Evolutionary conservation across 768 basidiomycete species (phyloP).

Genomic region (Solioccasus polychromus): DNA sequence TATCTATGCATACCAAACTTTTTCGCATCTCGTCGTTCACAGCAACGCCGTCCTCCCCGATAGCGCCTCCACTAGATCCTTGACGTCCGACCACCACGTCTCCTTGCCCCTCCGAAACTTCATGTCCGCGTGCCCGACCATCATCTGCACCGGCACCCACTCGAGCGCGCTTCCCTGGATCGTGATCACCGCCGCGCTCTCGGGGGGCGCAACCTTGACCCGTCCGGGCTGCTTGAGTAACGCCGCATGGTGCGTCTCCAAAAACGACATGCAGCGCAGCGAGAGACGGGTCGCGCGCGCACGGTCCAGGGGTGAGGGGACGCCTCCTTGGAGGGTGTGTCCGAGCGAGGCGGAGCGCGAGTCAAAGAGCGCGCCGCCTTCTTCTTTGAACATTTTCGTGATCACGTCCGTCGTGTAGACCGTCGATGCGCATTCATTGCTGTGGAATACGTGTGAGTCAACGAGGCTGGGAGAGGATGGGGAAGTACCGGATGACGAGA

Average conservation of each 20-base stretch:
- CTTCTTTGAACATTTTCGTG: conserved; percentile 92
- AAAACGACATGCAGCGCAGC: conserved; percentile 90
- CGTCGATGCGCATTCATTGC: conserved; percentile 81
- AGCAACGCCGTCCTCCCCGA: conserved; percentile 62
- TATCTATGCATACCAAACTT: too few relatives aligned
- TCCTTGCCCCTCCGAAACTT: conserved; percentile 77
- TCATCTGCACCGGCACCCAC: conserved; percentile 83
- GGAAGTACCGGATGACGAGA: conserved; percentile 79
- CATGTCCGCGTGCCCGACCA: conserved; percentile 88
- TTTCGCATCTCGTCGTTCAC: conserved; percentile 9
- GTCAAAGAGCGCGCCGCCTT: conserved; percentile 91
- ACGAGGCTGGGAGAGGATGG: not conserved
- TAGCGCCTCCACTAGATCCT: conserved; percentile 70
- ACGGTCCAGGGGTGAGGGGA: conserved; percentile 93
- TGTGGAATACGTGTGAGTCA: conserved; percentile 24
- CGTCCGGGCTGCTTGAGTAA: conserved; percentile 52
- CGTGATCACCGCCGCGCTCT: conserved; percentile 86
- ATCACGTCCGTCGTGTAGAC: conserved; percentile 92
- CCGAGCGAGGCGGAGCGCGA: conserved; percentile 94
- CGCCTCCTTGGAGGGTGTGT: conserved; percentile 94
- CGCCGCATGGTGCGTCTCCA: conserved; percentile 73
- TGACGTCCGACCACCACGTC: conserved; percentile 75
- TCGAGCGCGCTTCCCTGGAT: conserved; percentile 79
- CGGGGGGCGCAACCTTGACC: conserved; percentile 51
- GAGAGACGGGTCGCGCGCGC: conserved; percentile 87